phyloP scores from a whole-genome alignment of 805 yeast species.

The Candida pseudoglaebosa region DNA sequence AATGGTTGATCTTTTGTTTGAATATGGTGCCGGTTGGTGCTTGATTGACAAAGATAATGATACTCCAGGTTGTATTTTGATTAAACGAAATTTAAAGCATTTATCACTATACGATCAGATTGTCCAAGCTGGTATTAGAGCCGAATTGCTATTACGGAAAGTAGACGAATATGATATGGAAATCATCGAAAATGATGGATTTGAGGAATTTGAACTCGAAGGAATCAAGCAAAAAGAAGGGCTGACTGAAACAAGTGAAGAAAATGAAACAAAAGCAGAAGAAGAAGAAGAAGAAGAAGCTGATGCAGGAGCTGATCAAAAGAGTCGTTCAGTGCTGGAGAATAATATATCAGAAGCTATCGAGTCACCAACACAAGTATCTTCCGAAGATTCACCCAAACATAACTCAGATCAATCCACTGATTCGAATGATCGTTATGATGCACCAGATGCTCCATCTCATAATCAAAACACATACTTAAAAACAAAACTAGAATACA shows the following conservation, averaged over 20 bases:
- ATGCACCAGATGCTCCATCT: slow-evolving; percentile 46
- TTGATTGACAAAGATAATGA: slow-evolving; percentile 64
- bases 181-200: slow-evolving; percentile 41
- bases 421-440: slow-evolving; percentile 7
- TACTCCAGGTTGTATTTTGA: slow-evolving; percentile 82
- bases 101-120: slow-evolving; percentile 42
- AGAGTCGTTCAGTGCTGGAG: slow-evolving; percentile 4
- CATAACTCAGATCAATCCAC: background rate
- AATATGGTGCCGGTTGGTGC: slow-evolving; percentile 93
- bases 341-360: too few species aligned
- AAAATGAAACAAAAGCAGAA: slow-evolving; percentile 24
- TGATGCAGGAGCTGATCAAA: slow-evolving; percentile 1
- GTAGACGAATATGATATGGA: slow-evolving; percentile 62
- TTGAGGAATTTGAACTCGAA: slow-evolving; percentile 23
- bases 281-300: slow-evolving; percentile 7
- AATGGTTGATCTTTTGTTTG: slow-evolving; percentile 65
- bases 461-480: slow-evolving; percentile 62
- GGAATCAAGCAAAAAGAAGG: slow-evolving; percentile 11
- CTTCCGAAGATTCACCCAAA: slow-evolving; percentile 1
- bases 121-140: slow-evolving; percentile 86
- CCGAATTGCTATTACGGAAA: slow-evolving; percentile 76
- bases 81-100: slow-evolving; percentile 43
- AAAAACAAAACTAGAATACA: slow-evolving; percentile 62
- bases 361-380: too few species aligned
- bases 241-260: slow-evolving; percentile 10